Base-by-base conservation (phyloP, 305 asterid genomes). In the Coffea humblotiana region DNA sequence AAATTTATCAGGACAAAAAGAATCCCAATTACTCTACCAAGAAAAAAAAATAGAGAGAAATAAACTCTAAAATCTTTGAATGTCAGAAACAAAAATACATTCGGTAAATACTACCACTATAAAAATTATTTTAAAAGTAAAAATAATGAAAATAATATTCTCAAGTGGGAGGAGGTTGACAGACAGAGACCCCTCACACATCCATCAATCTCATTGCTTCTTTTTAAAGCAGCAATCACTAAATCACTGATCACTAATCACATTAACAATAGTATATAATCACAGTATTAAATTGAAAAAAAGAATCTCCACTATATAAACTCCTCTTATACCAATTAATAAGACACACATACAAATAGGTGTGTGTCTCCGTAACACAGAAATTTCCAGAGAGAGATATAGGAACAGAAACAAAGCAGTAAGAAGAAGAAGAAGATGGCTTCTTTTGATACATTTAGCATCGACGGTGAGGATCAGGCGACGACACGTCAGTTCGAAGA, bases 391-490 rank as follows among this genome's bases (percentile, higher is more conserved):
- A 40, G 43, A 40, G 43, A 40, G 43, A 40, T 40, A 3, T 40
- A 40, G 43, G 43, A 40, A 40, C 43, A 40, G 43, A 40, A 40
- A 40, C 6, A 40, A 40, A 40, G 43, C 43, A 40, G 6, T 5
- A 40, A 11, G 4, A 0, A 27, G 29, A 63, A 65, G 29, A 12
- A 65, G 78, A 52, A 69, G 23, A 92, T 93, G 96, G 89, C 92
- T 77, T 88, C 97, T 71, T 90, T 92, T 82, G 97, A 92, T 83
- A 86, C 93, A 61, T 90, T 86, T 87, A 86, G 92, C 84, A 65
- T 84, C 86, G 97, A 92, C 81, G 94, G 91, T 40, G 97, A 89
- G 76, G 85, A 78, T 71, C 66, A 85, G 27, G 87, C 85, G 81
- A 45, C 88, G 83, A 80, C 92, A 63, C 83, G 83, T 69, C 80